Percentiles rank a stretch among this genome's conserved stretches.
Evolutionary conservation across 495 filamentous ascomycete species (phyloP).

Genomic region (Xylaria sp.): DNA sequence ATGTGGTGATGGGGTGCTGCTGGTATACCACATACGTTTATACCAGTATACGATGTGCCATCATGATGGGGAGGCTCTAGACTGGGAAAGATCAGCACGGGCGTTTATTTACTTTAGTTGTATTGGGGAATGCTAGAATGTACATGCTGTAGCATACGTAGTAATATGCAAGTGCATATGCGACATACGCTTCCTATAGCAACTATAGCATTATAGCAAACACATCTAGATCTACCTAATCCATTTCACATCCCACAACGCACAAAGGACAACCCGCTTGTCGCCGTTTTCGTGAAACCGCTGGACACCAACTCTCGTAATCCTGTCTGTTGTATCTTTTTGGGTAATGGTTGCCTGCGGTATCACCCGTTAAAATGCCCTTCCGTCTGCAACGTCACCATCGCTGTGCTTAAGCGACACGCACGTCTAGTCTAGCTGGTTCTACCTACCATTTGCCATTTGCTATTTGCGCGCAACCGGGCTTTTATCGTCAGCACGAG

Average conservation of each 20-base stretch:
- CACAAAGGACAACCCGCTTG: too few relatives aligned
- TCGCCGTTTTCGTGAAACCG: constrained; percentile 8
- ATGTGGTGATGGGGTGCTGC: not conserved
- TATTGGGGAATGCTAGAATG: not conserved
- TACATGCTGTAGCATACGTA: not conserved
- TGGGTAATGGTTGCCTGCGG: not conserved
- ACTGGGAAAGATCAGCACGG: constrained; percentile 13
- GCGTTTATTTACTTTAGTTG: constrained; percentile 15
- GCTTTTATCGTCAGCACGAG: not conserved
- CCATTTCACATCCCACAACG: not conserved
- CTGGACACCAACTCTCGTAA: not conserved
- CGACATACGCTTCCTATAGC: constrained; percentile 5
- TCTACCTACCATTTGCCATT: not conserved
- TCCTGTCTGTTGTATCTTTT: not conserved
- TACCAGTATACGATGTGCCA: not conserved
- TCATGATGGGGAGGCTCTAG: not conserved
- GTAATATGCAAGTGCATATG: too few relatives aligned
- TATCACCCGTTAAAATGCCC: not conserved
- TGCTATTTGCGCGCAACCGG: not conserved
- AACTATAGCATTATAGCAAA: too few relatives aligned
- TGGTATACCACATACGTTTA: not conserved
- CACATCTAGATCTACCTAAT: not conserved
- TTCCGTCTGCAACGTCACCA: constrained; percentile 6
- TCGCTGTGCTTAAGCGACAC: constrained; percentile 9
- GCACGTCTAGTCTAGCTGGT: constrained; percentile 5